Conservation (phyloP, 257 asterid species). For the Solanum pennellii region DNA sequence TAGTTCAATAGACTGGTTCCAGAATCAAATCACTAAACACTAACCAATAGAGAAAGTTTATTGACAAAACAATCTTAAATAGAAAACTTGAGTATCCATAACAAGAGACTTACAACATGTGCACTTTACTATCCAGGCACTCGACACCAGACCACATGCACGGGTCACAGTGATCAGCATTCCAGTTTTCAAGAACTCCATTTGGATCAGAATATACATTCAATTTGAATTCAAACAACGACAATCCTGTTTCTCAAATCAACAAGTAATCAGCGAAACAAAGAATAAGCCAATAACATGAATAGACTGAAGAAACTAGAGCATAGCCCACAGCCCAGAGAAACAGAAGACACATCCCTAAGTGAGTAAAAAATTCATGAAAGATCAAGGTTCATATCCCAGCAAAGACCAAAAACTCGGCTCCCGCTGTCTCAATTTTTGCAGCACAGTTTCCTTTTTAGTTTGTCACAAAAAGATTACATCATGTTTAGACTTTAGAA, state of each 20-base stretch:
- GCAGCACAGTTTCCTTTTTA: neutral
- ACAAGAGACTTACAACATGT: constrained; percentile 48
- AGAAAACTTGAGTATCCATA: neutral
- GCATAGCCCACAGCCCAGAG: neutral
- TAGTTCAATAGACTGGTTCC: neutral
- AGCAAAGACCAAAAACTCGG: neutral
- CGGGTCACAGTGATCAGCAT: constrained; percentile 44
- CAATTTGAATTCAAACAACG: constrained; percentile 49
- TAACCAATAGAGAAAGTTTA: neutral
- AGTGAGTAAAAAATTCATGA: neutral
- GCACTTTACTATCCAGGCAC: constrained; percentile 59
- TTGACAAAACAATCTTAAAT: neutral
- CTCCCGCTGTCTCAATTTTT: neutral
- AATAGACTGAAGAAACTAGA: neutral
- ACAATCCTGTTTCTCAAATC: constrained; percentile 40
- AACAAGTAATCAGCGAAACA: neutral
- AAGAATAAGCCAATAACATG: neutral
- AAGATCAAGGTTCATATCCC: neutral
- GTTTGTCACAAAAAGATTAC: neutral
- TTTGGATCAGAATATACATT: constrained; percentile 55
- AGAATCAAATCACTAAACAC: neutral
- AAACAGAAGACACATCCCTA: neutral
- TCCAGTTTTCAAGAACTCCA: constrained; percentile 62
- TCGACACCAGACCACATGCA: constrained; percentile 77
- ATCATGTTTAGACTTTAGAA: neutral